These are phyloP conservation scores for Gossypium turneri DNA, from an alignment of 345 rosid species.

Conservation along the genomic window DNA sequence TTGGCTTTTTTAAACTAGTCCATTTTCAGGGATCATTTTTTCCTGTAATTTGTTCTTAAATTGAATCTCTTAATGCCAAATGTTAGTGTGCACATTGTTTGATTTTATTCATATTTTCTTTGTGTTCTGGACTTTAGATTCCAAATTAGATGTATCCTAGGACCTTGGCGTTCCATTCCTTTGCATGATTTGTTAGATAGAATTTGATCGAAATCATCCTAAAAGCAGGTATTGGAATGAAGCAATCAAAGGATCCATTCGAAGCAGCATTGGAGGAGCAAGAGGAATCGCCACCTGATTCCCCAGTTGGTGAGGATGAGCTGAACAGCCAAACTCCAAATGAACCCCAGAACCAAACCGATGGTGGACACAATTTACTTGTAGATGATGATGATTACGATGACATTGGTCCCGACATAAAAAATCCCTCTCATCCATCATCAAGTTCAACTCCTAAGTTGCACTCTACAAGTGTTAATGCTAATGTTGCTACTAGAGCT, in stretches of 20 bases:
- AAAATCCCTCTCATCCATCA: slow-evolving; percentile 23
- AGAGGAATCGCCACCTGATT: slow-evolving; percentile 64
- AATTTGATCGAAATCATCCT: background rate
- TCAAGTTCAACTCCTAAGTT: slow-evolving; percentile 19
- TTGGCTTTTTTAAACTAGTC: too few relatives aligned
- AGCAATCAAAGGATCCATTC: slow-evolving; percentile 85
- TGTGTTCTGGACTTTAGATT: background rate
- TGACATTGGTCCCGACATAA: slow-evolving; percentile 21
- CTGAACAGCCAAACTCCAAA: slow-evolving; percentile 24
- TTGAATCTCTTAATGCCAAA: too few relatives aligned
- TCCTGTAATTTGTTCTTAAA: too few relatives aligned
- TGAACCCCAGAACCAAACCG: slow-evolving; percentile 21
- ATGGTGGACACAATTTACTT: slow-evolving; percentile 19
- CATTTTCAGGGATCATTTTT: too few relatives aligned
- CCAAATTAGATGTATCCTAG: background rate
- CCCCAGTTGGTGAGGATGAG: slow-evolving; percentile 47
- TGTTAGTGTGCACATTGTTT: background rate
- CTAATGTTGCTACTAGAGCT: background rate
- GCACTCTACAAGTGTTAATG: slow-evolving; percentile 7
- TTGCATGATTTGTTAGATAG: background rate
- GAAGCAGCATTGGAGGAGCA: slow-evolving; percentile 86
- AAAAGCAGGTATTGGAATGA: slow-evolving; percentile 36
- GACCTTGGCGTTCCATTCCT: too few relatives aligned
- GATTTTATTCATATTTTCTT: background rate
- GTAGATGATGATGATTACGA: slow-evolving; percentile 22